These are phyloP conservation scores for Fusarium poae DNA, from an alignment of 2,329 filamentous ascomycete genomes.

Conservation along the genomic window DNA sequence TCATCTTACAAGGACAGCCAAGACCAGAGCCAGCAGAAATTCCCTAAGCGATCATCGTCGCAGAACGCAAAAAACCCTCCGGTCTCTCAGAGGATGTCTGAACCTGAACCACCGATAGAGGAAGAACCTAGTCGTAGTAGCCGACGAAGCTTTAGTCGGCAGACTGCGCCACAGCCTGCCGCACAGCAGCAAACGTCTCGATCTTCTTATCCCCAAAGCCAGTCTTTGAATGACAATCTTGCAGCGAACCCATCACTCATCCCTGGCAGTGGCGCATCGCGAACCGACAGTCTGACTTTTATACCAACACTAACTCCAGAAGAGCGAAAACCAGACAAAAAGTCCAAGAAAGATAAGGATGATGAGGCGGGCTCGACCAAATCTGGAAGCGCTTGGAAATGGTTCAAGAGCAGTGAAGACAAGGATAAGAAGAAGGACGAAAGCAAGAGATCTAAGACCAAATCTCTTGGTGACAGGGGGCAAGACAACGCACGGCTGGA, in stretches of 20 bases:
- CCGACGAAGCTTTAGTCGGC: constrained; percentile 39
- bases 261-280: constrained; percentile 73
- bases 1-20: constrained; percentile 62
- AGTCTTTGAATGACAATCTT: constrained; percentile 49
- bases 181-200: constrained; percentile 49
- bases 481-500: constrained; percentile 89
- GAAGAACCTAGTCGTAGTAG: constrained; percentile 63
- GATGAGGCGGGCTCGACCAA: constrained; percentile 70
- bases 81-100: constrained; percentile 52
- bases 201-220: constrained; percentile 46
- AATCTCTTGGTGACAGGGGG: constrained; percentile 66
- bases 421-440: constrained; percentile 72
- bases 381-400: constrained; percentile 77
- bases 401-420: constrained; percentile 81
- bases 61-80: constrained; percentile 62
- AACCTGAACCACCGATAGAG: constrained; percentile 48
- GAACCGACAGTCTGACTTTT: constrained; percentile 83
- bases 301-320: constrained; percentile 79
- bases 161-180: constrained; percentile 37
- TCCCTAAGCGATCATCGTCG: constrained; percentile 68
- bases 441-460: constrained; percentile 76
- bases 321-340: constrained; percentile 81
- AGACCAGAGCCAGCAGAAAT: constrained; percentile 51
- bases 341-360: constrained; percentile 79
- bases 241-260: constrained; percentile 69